phyloP scores from a whole-genome alignment of 306 rosid genomes.

The Prunus mongolica region DNA sequence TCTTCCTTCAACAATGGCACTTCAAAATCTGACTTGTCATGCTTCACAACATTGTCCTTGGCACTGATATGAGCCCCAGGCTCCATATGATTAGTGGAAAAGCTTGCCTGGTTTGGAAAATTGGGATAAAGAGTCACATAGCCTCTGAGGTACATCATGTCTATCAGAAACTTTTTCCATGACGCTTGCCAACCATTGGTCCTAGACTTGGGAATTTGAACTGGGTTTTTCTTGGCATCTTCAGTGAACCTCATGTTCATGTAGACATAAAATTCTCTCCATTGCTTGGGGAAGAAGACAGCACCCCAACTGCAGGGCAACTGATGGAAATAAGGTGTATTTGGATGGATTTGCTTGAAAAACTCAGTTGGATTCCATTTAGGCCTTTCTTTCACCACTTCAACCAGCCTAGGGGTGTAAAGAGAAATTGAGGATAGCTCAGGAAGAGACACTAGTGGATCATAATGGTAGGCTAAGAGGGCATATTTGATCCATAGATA shows the following conservation, averaged over 20 bases:
- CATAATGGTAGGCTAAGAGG: slow-evolving; percentile 80
- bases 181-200: slow-evolving; percentile 99
- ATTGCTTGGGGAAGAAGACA: slow-evolving; percentile 93
- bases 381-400: slow-evolving; percentile 93
- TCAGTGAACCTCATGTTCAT: slow-evolving; percentile 92
- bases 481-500: slow-evolving; percentile 95
- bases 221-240: slow-evolving; percentile 75
- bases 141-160: slow-evolving; percentile 98
- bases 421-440: slow-evolving; percentile 87
- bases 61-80: slow-evolving; percentile 99
- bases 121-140: slow-evolving; percentile 91
- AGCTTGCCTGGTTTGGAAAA: slow-evolving; percentile 87
- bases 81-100: slow-evolving; percentile 96
- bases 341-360: slow-evolving; percentile 71
- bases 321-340: slow-evolving; percentile 93
- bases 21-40: slow-evolving; percentile 77
- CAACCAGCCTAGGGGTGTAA: slow-evolving; percentile 85
- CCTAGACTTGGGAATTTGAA: slow-evolving; percentile 89
- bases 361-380: slow-evolving; percentile 83
- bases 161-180: slow-evolving; percentile 94
- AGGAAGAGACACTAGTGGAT: slow-evolving; percentile 81
- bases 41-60: slow-evolving; percentile 69
- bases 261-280: slow-evolving; percentile 96
- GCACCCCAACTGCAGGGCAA: slow-evolving; percentile 98
- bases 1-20: slow-evolving; percentile 79